Evolutionary conservation across 2,329 filamentous ascomycete species (phyloP), one percentile per base, ranked within the genome.

Genomic region (Trichophaea hybrida): DNA sequence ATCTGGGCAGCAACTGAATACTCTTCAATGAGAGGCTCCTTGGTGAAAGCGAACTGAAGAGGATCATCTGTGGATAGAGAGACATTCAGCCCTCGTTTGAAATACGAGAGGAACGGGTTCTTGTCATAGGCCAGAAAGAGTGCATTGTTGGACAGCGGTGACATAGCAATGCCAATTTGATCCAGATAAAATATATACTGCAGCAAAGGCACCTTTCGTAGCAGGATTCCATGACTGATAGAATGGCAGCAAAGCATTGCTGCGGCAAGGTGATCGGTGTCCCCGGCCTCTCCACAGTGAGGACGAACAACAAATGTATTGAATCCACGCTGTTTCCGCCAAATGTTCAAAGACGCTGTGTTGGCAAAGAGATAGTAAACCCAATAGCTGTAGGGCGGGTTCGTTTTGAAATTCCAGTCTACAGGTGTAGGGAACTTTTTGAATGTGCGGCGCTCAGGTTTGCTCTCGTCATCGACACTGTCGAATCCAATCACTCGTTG

Each of bases 341-440:
- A 96, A 60, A 85, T 80, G 70, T 98, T 98, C 67, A 98, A 78
- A 7, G 90, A 95, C 0, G 85, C 80, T 72, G 96, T 88, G 72
- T 98, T 98, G 64, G 93, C 84, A 69, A 93, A 97, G 57, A 97
- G 78, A 70, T 95, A 94, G 74, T 98, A 98, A 70, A 97, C 86
- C 93, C 93, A 98, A 74, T 98, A 98, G 71, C 86, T 96, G 75
- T 98, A 98, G 0, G 93, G 93, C 12, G 93, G 93, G 70, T 98
- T 98, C 72, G 97, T 90, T 68, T 86, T 89, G 0, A 88, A 89
- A 65, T 83, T 80, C 93, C 93, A 98, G 57, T 83, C 82, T 63
- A 83, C 86, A 4, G 93, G 91, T 24, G 93, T 83, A 0, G 93
- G 93, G 67, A 94, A 98, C 71, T 98, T 98, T 69, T 85, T 86